phyloP scores from a whole-genome alignment of 441 rosid genomes.

The Populus hybrid region DNA sequence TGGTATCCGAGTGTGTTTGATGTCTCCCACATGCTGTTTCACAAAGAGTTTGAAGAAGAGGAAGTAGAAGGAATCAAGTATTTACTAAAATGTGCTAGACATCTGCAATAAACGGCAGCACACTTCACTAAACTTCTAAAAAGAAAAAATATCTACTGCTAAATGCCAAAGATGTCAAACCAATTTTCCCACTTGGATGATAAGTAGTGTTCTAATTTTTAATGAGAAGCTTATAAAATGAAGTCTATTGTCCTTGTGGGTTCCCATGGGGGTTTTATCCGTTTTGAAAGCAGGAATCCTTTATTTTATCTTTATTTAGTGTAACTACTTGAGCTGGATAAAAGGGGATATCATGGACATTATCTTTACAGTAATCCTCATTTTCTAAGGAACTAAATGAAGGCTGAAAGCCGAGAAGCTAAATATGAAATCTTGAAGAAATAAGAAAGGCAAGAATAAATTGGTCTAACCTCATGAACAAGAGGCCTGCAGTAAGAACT shows the following conservation, averaged over 20 bases:
- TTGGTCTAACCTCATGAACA: conserved; percentile 54
- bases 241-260: background rate
- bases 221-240: background rate
- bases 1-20: background rate
- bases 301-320: no score
- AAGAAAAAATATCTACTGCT: no score
- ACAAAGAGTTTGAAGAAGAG: background rate
- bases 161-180: background rate
- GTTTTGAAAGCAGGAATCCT: background rate
- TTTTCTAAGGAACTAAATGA: background rate
- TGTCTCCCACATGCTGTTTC: background rate
- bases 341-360: background rate
- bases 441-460: background rate
- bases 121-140: background rate
- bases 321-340: background rate
- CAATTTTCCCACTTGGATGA: background rate
- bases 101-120: background rate
- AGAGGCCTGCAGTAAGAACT: conserved; percentile 75
- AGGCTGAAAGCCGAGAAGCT: background rate
- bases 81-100: background rate
- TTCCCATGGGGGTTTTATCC: background rate
- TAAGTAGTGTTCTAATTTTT: background rate
- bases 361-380: background rate
- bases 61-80: background rate
- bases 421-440: background rate